These are phyloP conservation scores for Pichia kudriavzevii DNA, from an alignment of 1,139 yeast genomes.

Conservation along the genomic window DNA sequence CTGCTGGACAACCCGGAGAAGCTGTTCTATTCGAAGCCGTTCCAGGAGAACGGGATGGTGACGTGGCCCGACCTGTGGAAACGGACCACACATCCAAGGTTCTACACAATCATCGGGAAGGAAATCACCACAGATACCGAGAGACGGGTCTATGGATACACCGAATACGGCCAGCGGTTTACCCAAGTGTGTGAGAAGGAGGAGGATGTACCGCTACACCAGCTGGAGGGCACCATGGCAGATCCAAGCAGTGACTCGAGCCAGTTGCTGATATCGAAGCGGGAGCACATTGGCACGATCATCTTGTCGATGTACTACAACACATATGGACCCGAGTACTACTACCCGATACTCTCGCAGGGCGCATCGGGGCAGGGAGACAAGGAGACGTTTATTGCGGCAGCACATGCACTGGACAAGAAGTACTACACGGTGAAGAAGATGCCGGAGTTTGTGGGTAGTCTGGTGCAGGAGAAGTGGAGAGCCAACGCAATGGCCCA, in stretches of 20 bases:
- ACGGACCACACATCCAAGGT: conserved; percentile 54
- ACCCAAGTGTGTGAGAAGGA: conserved; percentile 31
- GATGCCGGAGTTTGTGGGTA: conserved; percentile 24
- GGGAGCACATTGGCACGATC: conserved; percentile 55
- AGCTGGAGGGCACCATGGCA: conserved; percentile 63
- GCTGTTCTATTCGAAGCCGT: conserved; percentile 35
- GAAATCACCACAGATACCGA: conserved; percentile 27
- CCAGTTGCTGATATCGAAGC: conserved; percentile 63
- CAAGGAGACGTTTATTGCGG: conserved; percentile 81
- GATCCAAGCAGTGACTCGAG: conserved; percentile 82
- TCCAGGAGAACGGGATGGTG: conserved; percentile 31
- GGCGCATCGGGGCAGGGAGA: conserved; percentile 89
- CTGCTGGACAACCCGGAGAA: conserved; percentile 51
- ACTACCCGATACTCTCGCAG: conserved; percentile 75
- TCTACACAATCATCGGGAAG: conserved; percentile 49
- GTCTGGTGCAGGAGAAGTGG: conserved; percentile 28
- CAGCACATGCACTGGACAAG: conserved; percentile 55
- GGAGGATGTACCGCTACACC: conserved; percentile 52
- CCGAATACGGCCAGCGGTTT: conserved; percentile 32
- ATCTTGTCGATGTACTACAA: conserved; percentile 71
- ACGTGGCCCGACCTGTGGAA: conserved; percentile 43
- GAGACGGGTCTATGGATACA: conserved; percentile 27
- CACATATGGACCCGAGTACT: conserved; percentile 68
- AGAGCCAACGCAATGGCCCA: conserved; percentile 65
- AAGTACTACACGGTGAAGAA: conserved; percentile 61